Percentiles rank a stretch among this genome's conserved stretches.
Conservation (phyloP, 2,329 filamentous ascomycete species). For the Cytospora paraplurivora region DNA sequence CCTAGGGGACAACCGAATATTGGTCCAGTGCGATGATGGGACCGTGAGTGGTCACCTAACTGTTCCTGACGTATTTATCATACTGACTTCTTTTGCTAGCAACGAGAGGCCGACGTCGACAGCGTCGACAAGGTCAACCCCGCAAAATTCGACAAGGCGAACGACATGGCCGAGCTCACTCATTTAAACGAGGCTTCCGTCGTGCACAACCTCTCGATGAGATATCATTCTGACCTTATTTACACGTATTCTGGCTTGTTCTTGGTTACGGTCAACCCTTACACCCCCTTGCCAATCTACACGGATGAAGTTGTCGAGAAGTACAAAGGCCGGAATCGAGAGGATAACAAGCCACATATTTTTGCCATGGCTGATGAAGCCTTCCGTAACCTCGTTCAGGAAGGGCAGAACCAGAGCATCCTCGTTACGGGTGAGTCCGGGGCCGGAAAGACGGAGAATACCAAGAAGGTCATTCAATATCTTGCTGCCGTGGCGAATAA, state of each 20-base stretch:
- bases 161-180: conserved; percentile 98
- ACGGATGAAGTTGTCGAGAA: conserved; percentile 96
- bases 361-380: conserved; percentile 97
- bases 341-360: conserved; percentile 96
- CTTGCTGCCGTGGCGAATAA: conserved; percentile 89
- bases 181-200: conserved; percentile 98
- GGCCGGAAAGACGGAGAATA: conserved; percentile 98
- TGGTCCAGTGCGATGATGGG: conserved; percentile 93
- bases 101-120: conserved; percentile 83
- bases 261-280: conserved; percentile 95
- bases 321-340: conserved; percentile 88
- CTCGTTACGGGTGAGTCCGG: conserved; percentile 97
- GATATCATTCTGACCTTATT: conserved; percentile 94
- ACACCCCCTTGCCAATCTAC: conserved; percentile 93
- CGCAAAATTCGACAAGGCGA: conserved; percentile 98
- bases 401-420: conserved; percentile 95
- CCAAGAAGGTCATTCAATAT: conserved; percentile 99
- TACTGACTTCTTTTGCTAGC: conserved; percentile 50
- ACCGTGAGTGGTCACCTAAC: conserved; percentile 60
- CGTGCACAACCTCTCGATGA: conserved; percentile 92
- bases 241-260: conserved; percentile 98
- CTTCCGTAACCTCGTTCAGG: conserved; percentile 92
- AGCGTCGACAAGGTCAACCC: conserved; percentile 98
- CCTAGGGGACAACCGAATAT: conserved; percentile 64
- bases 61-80: conserved; percentile 26